Evolutionary conservation across 257 asterid genomes (phyloP).

Genomic region (Solanum sejunctum): DNA sequence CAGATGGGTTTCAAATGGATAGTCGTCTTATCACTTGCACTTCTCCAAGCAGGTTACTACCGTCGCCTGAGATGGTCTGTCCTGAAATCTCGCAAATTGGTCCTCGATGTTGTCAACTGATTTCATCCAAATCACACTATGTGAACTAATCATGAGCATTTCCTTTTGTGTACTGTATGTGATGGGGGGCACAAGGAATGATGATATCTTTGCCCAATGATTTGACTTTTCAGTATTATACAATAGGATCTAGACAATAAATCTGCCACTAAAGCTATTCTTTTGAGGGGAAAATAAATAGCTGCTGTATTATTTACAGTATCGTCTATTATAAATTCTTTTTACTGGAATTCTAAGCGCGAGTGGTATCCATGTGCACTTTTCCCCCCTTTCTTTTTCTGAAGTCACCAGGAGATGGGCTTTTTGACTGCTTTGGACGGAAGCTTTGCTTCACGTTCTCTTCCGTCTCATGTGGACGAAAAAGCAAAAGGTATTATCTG

Average conservation of each 20-base stretch:
- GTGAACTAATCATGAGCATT: not conserved
- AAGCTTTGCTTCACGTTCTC: not conserved
- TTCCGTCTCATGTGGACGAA: not conserved
- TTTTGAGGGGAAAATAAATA: not conserved
- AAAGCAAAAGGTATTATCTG: not conserved
- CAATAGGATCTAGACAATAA: not conserved
- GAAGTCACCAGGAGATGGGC: not conserved
- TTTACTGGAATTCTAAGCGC: not conserved
- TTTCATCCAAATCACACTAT: not conserved
- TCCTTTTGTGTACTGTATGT: not conserved
- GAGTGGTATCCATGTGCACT: not conserved
- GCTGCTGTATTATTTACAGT: not conserved
- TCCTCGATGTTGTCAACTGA: slow-evolving; percentile 58
- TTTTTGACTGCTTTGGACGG: not conserved
- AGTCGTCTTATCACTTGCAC: slow-evolving; percentile 51
- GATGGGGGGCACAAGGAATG: not conserved
- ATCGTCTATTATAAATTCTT: not conserved
- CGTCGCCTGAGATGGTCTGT: slow-evolving; percentile 58
- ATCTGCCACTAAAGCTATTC: not conserved
- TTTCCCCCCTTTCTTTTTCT: not conserved
- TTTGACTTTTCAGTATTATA: not conserved
- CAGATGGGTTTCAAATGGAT: slow-evolving; percentile 81
- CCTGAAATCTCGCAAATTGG: slow-evolving; percentile 55
- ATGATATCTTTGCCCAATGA: not conserved
- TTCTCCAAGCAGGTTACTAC: slow-evolving; percentile 56